Base-by-base conservation (phyloP, 352 stramenopile genomes). In the Pythium rishiriense region DNA sequence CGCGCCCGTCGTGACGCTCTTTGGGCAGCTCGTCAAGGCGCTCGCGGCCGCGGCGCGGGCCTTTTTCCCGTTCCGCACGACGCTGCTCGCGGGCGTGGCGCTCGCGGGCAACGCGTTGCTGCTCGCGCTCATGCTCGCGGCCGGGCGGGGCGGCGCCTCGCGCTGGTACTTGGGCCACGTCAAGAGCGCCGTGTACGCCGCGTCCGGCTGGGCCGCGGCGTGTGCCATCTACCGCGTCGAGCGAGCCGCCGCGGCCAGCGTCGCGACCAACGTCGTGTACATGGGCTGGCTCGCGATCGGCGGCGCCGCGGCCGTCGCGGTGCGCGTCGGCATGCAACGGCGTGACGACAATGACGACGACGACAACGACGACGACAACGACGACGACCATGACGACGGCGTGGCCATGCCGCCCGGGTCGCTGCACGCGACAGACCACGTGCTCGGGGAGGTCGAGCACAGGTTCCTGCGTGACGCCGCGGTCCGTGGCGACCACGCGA, bases 91-190 rank as follows among this genome's bases (percentile, higher is more conserved):
- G 7, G 54, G 58, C 4, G 65, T 86, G 11, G 75, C 76, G 0
- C 63, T 83, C 12, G 31, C 57, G 0, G 75, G 74, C 14, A 86
- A 89, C 37, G 60, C 45, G 0, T 48, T 72, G 17, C 41, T 89
- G 4, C 64, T 84, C 3, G 11, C 59, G 14, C 50, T 86, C 31
- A 80, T 81, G 50, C 22, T 78, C 19, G 39, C 17, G 25, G 19
- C 53, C 21, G 25, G n/a, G 1, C 68, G 70, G 55, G 81, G 77
- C 31, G 82, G 74, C 35, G 82, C 68, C 5, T 87, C 80, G 5
- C 70, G 87, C 48, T 87, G 76, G 80, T 86, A 85, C 41, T 66
- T 85, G 59, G 78, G 79, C 65, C 64, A 75, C 46, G 50, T 83
- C 45, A 87, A 87, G 59, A 73, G 74, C 29, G 75, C 70, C 46